A percentile compares a stretch with the other conserved stretches of the same genome.
Evolutionary conservation across 176 grass and related monocot genomes (phyloP).

Genomic region (Luzula sylvatica): DNA sequence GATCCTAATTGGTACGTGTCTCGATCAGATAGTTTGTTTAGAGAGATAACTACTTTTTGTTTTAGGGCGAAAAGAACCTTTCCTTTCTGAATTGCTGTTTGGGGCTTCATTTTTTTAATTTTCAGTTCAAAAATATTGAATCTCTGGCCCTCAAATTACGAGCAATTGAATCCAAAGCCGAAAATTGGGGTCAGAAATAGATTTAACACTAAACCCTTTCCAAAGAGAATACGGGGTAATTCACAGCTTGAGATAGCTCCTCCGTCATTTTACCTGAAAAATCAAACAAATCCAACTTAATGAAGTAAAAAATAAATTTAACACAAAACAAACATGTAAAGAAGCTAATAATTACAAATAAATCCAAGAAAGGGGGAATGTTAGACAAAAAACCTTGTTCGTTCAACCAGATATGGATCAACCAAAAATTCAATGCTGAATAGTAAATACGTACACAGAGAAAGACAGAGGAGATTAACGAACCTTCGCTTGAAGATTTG

Average conservation of each 20-base stretch:
- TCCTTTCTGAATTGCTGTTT: conserved; percentile 32
- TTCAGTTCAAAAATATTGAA: background rate
- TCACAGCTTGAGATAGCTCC: background rate
- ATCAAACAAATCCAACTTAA: background rate
- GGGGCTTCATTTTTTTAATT: conserved; percentile 47
- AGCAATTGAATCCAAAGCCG: background rate
- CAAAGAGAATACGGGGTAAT: too few species aligned
- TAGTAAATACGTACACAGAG: too few species aligned
- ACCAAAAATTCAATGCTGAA: too few species aligned
- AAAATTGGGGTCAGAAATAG: background rate
- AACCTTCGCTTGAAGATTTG: too few species aligned
- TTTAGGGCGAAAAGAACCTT: conserved; percentile 75
- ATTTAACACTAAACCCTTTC: too few species aligned
- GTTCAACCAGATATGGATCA: too few species aligned
- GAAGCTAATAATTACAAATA: too few species aligned
- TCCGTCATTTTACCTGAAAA: background rate
- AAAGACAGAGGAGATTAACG: too few species aligned
- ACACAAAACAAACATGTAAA: too few species aligned
- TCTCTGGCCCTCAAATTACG: conserved; percentile 3
- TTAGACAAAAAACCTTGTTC: too few species aligned
- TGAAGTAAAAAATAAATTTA: too few species aligned
- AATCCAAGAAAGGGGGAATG: too few species aligned
- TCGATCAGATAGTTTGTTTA: conserved; percentile 81
- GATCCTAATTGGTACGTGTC: conserved; percentile 84
- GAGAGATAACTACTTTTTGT: conserved; percentile 55